Percentiles rank a stretch among this genome's conserved stretches.
Conservation (phyloP, 1,284 basidiomycete genomes). For the Fomitopsis palustris region DNA sequence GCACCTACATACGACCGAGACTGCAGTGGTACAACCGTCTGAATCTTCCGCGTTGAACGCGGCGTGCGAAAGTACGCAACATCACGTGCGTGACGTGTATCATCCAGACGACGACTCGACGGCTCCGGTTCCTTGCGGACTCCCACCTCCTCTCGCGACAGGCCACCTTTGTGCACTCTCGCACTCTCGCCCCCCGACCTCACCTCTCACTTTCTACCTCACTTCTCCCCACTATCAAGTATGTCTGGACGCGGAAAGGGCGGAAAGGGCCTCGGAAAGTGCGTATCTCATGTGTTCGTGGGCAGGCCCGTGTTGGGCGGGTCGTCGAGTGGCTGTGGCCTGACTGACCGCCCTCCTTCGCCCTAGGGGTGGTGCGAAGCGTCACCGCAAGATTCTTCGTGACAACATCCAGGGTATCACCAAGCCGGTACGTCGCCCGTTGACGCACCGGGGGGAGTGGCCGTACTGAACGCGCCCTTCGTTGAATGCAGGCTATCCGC, state of each 20-base stretch:
- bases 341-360: not conserved
- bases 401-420: slow-evolving; percentile 73
- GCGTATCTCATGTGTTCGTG: not conserved
- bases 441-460: not conserved
- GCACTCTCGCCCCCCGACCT: not conserved
- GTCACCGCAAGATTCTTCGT: slow-evolving; percentile 62
- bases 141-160: not conserved
- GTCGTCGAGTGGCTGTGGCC: not conserved
- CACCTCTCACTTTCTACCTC: slow-evolving; percentile 5
- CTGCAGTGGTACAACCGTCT: too few species aligned
- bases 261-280: slow-evolving; percentile 41
- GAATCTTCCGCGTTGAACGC: not conserved
- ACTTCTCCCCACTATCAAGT: slow-evolving; percentile 13
- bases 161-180: not conserved
- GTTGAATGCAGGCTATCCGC: slow-evolving; percentile 58
- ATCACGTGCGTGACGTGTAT: not conserved
- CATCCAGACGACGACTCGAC: not conserved
- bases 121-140: not conserved
- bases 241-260: slow-evolving; percentile 69
- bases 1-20: too few species aligned
- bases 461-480: not conserved
- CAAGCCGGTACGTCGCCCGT: slow-evolving; percentile 36
- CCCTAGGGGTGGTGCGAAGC: slow-evolving; percentile 46
- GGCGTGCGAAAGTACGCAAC: not conserved
- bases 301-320: not conserved